phyloP scores from a whole-genome alignment of 495 filamentous ascomycete genomes.

The Aspergillus diversus region DNA sequence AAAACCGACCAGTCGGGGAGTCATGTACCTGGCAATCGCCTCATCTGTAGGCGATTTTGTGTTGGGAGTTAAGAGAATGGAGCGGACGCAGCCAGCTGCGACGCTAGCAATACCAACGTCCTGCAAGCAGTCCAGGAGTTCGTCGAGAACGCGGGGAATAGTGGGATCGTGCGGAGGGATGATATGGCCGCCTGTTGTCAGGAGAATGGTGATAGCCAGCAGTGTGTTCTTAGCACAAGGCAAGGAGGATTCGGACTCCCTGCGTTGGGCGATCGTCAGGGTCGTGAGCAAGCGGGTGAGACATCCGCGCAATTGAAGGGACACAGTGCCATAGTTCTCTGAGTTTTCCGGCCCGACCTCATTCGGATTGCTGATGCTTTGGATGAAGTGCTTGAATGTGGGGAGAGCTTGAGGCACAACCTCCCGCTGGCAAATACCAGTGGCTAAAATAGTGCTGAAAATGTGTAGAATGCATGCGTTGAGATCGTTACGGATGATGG shows the following conservation, averaged over 20 bases:
- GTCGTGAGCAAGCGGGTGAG: conserved; percentile 79
- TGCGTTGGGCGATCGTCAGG: conserved; percentile 79
- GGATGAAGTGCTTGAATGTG: conserved; percentile 88
- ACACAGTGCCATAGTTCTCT: conserved; percentile 40
- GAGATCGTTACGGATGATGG: conserved; percentile 93
- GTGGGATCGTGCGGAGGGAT: conserved; percentile 74
- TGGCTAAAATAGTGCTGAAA: conserved; percentile 89
- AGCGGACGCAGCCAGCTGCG: conserved; percentile 83
- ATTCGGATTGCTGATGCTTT: conserved; percentile 61
- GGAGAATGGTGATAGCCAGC: conserved; percentile 81
- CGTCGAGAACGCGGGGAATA: conserved; percentile 67
- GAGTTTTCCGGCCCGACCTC: conserved; percentile 33
- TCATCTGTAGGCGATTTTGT: conserved; percentile 70
- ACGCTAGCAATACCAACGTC: conserved; percentile 80
- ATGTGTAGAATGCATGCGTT: conserved; percentile 97
- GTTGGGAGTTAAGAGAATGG: conserved; percentile 71
- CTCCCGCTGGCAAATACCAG: conserved; percentile 79
- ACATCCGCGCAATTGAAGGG: conserved; percentile 69
- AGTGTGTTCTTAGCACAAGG: conserved; percentile 93
- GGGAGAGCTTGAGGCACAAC: conserved; percentile 91
- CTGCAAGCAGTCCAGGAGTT: conserved; percentile 82
- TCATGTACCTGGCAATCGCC: conserved; percentile 70
- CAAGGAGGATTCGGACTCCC: conserved; percentile 78
- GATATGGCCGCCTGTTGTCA: conserved; percentile 75
- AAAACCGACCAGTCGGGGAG: conserved; percentile 78